phyloP scores from a whole-genome alignment of 2,329 filamentous ascomycete species.

The Fusarium citri region DNA sequence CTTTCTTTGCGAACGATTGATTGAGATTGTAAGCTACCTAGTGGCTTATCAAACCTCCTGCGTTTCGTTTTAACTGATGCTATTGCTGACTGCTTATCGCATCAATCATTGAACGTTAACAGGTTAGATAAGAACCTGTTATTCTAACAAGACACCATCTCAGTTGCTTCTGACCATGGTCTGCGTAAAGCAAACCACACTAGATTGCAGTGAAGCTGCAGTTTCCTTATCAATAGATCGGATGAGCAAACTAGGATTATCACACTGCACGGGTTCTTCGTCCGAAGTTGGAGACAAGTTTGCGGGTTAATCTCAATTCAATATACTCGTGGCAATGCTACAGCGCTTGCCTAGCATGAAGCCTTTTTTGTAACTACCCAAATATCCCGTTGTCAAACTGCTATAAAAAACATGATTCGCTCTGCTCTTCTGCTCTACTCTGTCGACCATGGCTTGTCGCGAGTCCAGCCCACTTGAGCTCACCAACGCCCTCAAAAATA shows the following conservation, averaged over 20 bases:
- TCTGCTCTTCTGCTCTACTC: conserved; percentile 40
- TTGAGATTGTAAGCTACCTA: neutral
- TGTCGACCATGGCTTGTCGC: conserved; percentile 35
- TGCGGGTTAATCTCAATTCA: conserved; percentile 25
- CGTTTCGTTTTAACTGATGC: conserved; percentile 6
- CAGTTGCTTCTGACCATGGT: neutral
- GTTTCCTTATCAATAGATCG: neutral
- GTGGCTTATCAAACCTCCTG: neutral
- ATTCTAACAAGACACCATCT: neutral
- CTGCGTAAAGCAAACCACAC: neutral
- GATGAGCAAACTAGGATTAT: neutral
- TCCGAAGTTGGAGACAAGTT: conserved; percentile 5
- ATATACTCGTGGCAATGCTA: conserved; percentile 43
- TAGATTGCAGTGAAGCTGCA: neutral
- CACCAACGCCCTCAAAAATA: conserved; percentile 45
- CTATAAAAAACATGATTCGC: conserved; percentile 40
- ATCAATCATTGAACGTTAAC: neutral
- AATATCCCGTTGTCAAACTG: conserved; percentile 40
- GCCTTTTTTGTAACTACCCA: conserved; percentile 46
- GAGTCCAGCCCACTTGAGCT: conserved; percentile 49
- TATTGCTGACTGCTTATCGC: neutral
- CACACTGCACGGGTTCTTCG: neutral
- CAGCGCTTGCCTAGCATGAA: conserved; percentile 42
- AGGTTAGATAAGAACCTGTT: neutral
- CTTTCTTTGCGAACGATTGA: neutral